These are phyloP conservation scores for Cucurbita ficifolia DNA, from an alignment of 306 rosid species.

Conservation along the genomic window DNA sequence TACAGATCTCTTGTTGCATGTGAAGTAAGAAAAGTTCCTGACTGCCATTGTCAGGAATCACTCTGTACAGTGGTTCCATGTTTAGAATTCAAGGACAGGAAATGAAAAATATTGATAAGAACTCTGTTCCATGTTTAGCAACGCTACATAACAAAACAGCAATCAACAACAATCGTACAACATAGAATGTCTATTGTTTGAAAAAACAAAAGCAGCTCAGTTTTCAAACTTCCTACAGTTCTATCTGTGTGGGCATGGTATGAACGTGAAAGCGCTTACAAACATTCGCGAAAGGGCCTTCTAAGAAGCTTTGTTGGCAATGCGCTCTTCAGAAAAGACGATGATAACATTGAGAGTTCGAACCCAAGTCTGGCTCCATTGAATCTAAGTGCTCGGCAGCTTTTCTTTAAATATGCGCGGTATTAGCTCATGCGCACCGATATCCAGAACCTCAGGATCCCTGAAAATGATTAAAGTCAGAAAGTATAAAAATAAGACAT, in stretches of 20 bases:
- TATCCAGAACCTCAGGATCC: conserved; percentile 79
- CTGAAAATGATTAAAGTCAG: conserved; percentile 17
- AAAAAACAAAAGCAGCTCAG: not conserved
- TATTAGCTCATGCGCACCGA: conserved; percentile 65
- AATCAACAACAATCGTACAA: not conserved
- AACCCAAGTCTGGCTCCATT: not conserved
- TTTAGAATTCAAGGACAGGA: not conserved
- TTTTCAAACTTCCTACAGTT: not conserved
- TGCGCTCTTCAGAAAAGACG: not conserved
- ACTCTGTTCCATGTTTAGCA: not conserved
- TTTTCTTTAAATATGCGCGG: conserved; percentile 58
- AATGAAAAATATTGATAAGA: not conserved
- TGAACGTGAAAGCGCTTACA: not conserved
- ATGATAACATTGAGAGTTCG: not conserved
- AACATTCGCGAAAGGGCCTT: not conserved
- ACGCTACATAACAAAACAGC: not conserved
- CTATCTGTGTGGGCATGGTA: not conserved
- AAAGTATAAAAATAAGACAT: not conserved
- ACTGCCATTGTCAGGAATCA: not conserved
- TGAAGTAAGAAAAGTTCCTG: conserved; percentile 32
- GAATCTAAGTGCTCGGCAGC: not conserved
- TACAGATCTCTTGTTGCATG: conserved; percentile 50
- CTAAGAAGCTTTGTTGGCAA: not conserved
- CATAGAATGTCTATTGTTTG: not conserved
- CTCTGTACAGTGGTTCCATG: not conserved